These are phyloP conservation scores for Primulina eburnea DNA, from an alignment of 257 asterid genomes.

Conservation along the genomic window DNA sequence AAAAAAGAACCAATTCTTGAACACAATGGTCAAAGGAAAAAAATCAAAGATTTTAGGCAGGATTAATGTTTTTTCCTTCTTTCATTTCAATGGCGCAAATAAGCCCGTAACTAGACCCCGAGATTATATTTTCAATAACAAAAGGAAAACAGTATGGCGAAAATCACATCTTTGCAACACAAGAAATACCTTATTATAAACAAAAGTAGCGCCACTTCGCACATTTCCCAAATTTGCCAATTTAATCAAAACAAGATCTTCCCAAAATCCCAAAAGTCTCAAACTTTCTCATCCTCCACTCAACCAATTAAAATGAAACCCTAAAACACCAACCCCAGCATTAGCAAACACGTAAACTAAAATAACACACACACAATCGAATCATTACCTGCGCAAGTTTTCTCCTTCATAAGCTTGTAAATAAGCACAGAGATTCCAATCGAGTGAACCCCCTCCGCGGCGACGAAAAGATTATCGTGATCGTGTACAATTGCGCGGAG, in stretches of 20 bases:
- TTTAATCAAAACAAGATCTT: background rate
- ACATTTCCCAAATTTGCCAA: background rate
- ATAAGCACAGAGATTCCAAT: conserved; percentile 35
- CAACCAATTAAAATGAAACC: background rate
- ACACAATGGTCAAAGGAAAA: conserved; percentile 6
- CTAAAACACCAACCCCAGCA: background rate
- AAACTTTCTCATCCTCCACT: background rate
- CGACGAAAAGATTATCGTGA: conserved; percentile 20
- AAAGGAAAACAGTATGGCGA: background rate
- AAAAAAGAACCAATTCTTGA: background rate
- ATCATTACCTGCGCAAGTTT: conserved; percentile 33
- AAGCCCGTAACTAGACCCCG: conserved; percentile 9
- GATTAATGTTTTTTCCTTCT: background rate
- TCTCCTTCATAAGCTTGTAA: conserved; percentile 36
- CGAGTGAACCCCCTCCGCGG: conserved; percentile 38
- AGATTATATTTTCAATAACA: background rate
- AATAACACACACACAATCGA: background rate
- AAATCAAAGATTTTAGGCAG: background rate
- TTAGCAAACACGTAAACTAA: background rate
- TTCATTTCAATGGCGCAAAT: conserved; percentile 11
- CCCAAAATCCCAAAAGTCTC: conserved; percentile 1
- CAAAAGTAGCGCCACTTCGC: background rate
- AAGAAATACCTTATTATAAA: background rate
- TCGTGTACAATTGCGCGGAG: conserved; percentile 33
- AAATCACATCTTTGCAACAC: conserved; percentile 11